Evolutionary conservation across 352 stramenopile species (phyloP), one percentile per base, ranked within the genome.

Genomic region (Plasmopara halstedii): DNA sequence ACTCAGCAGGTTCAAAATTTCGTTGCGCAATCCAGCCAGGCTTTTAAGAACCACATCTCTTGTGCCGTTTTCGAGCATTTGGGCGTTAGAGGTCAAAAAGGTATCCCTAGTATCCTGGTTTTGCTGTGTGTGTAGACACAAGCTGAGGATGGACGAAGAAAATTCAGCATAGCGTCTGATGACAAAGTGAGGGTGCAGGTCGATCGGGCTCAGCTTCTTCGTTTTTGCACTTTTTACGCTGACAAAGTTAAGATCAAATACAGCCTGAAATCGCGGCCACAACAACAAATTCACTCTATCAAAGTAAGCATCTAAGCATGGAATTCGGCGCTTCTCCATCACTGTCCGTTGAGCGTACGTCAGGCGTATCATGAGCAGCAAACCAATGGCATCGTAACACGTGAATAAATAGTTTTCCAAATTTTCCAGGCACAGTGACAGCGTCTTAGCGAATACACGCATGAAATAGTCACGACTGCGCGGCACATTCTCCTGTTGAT

Each of bases 341-440:
- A 87, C 73, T 10, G 83, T 41, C 6, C 77, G 67, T 51, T 95
- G 83, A 9, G 74, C 58, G 46, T 97, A 87, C 15, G 91, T 98
- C 17, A 98, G 67, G 21, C 95, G 95, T 55, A 99, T 98, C 94
- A 99, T 98, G 13, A 99, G 79, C n/a, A 99, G 75, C 19, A 99
- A 67, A 25, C 83, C 95, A 20, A 99, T 88, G 13, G 83, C 88
- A 74, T 99, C 96, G 56, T 98, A 96, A 54, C 83, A 98, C 37
- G 83, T 95, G 59, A 98, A 98, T 2, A 99, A 60, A 53, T 98
- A 98, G 67, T 98, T 99, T 52, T 99, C 95, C 39, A 99, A 64
- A 55, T 98, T 96, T 58, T 99, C 96, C 13, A 99, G 67, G 34
- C 96, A 88, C 20, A 97, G 50, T 3, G 83, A 95, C n/a, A 98